These are phyloP conservation scores for Gymnopus androsaceus DNA, from an alignment of 1,284 basidiomycete genomes.

Conservation along the genomic window DNA sequence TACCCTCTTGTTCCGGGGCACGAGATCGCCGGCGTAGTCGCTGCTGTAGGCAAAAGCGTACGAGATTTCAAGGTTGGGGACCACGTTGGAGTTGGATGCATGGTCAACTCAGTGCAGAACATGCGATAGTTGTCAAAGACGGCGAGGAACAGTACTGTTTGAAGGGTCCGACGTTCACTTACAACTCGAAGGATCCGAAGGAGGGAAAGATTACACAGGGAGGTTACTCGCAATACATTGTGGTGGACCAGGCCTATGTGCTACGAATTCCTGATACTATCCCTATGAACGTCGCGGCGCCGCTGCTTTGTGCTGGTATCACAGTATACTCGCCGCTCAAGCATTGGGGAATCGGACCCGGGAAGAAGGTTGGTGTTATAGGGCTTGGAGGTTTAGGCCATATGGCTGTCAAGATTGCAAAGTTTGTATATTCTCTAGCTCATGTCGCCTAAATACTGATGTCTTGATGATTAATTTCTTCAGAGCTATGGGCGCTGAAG, in stretches of 20 bases:
- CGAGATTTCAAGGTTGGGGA: conserved; percentile 10
- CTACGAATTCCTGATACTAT: conserved; percentile 9
- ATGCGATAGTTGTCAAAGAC: conserved; percentile 9
- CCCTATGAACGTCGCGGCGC: conserved; percentile 8
- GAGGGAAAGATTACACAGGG: conserved; percentile 5
- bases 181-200: conserved; percentile 3
- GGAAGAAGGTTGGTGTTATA: conserved; percentile 7
- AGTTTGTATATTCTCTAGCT: not conserved
- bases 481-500: conserved; percentile 12
- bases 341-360: conserved; percentile 6
- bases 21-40: conserved; percentile 12
- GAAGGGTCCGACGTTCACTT: not conserved
- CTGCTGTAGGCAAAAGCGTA: conserved; percentile 7
- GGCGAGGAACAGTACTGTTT: conserved; percentile 14
- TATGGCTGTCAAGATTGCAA: conserved; percentile 12
- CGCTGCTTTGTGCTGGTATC: conserved; percentile 13
- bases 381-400: conserved; percentile 13
- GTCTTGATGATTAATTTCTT: not conserved
- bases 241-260: conserved; percentile 13
- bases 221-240: conserved; percentile 13
- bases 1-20: conserved; percentile 12
- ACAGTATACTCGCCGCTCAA: conserved; percentile 11
- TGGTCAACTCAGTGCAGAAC: conserved; percentile 12
- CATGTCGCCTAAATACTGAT: too few relatives aligned
- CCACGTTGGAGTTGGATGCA: conserved; percentile 12